Percentiles rank a stretch among this genome's conserved stretches.
Evolutionary conservation across 345 rosid genomes (phyloP).

Genomic region (Triadica sebifera): DNA sequence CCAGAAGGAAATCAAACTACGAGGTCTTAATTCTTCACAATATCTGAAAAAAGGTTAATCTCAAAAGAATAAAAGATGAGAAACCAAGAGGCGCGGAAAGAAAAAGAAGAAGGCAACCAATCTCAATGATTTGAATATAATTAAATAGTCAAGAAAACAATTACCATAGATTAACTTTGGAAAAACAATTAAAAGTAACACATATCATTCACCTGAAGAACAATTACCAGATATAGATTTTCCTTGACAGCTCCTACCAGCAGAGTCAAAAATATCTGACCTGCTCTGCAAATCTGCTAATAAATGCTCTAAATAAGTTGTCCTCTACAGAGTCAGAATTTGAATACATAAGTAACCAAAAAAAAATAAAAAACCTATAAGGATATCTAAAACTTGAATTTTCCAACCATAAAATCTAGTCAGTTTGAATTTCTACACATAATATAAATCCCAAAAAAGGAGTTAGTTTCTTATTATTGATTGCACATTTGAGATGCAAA

Average conservation of each 20-base stretch:
- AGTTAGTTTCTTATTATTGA: not conserved
- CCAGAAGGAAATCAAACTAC: not conserved
- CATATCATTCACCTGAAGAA: constrained; percentile 7
- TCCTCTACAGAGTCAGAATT: constrained; percentile 38
- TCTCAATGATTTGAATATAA: not conserved
- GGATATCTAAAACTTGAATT: not conserved
- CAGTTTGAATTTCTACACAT: not conserved
- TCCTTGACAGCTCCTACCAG: constrained; percentile 18
- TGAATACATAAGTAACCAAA: not conserved
- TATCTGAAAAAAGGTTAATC: not conserved
- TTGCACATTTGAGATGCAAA: not conserved
- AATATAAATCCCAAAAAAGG: not conserved
- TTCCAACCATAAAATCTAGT: not conserved
- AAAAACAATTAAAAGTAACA: not conserved
- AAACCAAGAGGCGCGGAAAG: not conserved
- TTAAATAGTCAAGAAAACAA: not conserved
- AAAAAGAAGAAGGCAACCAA: not conserved
- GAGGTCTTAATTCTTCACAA: not conserved
- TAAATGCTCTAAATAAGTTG: constrained; percentile 34
- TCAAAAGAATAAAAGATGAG: not conserved
- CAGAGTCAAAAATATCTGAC: constrained; percentile 19
- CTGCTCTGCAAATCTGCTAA: constrained; percentile 32
- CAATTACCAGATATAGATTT: constrained; percentile 30
- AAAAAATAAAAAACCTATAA: constrained; percentile 4
- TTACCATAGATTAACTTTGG: not conserved